Base-by-base conservation (phyloP, 306 rosid genomes). In the Carpinus fangiana region DNA sequence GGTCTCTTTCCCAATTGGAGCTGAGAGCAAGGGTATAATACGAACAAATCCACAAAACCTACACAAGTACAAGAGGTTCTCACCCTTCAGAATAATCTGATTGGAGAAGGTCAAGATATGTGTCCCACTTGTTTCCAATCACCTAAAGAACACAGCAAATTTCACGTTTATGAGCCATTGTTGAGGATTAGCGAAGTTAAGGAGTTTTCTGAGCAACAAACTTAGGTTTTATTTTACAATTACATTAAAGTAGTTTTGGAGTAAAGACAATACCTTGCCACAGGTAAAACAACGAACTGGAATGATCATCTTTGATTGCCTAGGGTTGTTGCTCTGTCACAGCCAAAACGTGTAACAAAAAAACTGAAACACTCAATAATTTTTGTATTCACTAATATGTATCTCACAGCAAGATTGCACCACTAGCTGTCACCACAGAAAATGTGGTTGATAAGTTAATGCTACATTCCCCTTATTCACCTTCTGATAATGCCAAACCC, bases 71-170 rank as follows among this genome's bases (percentile, higher is more conserved):
- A 28, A 62, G 5, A 14, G 61, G 43, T 12, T 73, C 89, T 52
- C 7, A 91, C 98, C 98, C 98, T 91, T 95, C 98, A 21, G 86
- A 68, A 73, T 92, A 95, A 75, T 95, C 98, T 0, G 98, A 86
- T 72, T 95, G 98, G 36, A 92, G 88, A 87, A 95, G 96, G 73
- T 95, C 98, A 38, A 95, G 89, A 79, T 95, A 95, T 7, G 88
- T 52, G 51, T 95, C 98, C 98, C 98, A 95, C 79, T 95, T 95
- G 92, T 95, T 91, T 72, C 97, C 98, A 54, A 95, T 92, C 46
- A 95, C 97, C 98, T 91, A 80, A 46, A 86, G 10, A 18, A 28
- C 46, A 51, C 69, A 77, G 26, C 48, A 31, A 54, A 52, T 1
- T 43, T 10, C 48, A 51, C 38, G 36, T 73, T 7, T 74, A 50